These are phyloP conservation scores for Ceratocystis eucalypticola DNA, from an alignment of 2,329 filamentous ascomycete genomes.

Conservation along the genomic window DNA sequence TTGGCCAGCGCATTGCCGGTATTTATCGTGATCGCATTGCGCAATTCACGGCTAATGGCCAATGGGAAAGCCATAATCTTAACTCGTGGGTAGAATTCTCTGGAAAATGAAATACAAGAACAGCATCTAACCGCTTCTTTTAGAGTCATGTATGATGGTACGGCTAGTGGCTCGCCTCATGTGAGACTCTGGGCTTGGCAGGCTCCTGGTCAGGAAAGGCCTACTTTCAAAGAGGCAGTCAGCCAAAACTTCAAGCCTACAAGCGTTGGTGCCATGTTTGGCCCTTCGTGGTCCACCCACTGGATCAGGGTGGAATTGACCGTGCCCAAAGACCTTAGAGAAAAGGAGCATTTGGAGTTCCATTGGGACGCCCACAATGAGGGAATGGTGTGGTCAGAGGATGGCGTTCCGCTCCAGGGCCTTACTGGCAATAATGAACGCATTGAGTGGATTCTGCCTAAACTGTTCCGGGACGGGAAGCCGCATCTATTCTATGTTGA, in stretches of 20 bases:
- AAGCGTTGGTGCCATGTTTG: slow-evolving; percentile 64
- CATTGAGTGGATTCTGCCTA: slow-evolving; percentile 79
- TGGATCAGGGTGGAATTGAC: slow-evolving; percentile 83
- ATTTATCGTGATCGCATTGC: slow-evolving; percentile 76
- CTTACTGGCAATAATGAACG: slow-evolving; percentile 82
- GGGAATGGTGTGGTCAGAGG: slow-evolving; percentile 81
- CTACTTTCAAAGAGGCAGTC: slow-evolving; percentile 58
- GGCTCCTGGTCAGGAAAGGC: slow-evolving; percentile 63
- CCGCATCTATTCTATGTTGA: slow-evolving; percentile 88
- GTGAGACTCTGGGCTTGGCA: slow-evolving; percentile 80
- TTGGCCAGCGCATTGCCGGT: slow-evolving; percentile 67
- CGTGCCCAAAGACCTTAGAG: slow-evolving; percentile 55
- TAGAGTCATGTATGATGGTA: slow-evolving; percentile 60
- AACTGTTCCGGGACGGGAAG: slow-evolving; percentile 68
- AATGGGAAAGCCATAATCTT: slow-evolving; percentile 65
- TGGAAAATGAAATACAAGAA: not conserved
- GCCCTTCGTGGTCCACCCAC: slow-evolving; percentile 92
- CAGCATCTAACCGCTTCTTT: not conserved
- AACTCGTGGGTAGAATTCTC: slow-evolving; percentile 41
- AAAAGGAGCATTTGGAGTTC: slow-evolving; percentile 78
- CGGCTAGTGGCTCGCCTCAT: slow-evolving; percentile 53
- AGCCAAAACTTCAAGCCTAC: slow-evolving; percentile 49
- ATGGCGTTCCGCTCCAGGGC: slow-evolving; percentile 83
- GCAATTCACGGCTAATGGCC: slow-evolving; percentile 65
- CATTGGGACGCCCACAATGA: slow-evolving; percentile 95